phyloP scores from a whole-genome alignment of 2,329 filamentous ascomycete species.

The Pleoardoris graminearum region DNA sequence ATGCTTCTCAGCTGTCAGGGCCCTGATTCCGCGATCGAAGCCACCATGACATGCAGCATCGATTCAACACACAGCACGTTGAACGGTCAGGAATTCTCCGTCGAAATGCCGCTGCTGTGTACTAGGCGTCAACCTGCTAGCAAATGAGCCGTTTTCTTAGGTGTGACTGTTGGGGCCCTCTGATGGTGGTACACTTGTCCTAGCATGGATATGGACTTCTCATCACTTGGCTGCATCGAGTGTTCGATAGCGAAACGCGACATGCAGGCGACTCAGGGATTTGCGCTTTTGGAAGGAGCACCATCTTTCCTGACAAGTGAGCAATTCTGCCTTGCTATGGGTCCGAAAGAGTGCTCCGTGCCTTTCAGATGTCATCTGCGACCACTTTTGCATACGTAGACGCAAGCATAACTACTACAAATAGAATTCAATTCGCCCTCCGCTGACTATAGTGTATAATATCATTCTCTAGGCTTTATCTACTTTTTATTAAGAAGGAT shows the following conservation, averaged over 20 bases:
- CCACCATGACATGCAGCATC: slow-evolving; percentile 34
- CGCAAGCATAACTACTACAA: neutral
- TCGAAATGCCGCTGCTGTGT: slow-evolving; percentile 25
- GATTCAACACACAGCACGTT: slow-evolving; percentile 25
- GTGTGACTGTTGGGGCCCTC: slow-evolving; percentile 38
- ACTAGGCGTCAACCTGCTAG: slow-evolving; percentile 29
- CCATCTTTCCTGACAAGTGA: neutral
- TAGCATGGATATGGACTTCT: slow-evolving; percentile 9
- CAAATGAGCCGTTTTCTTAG: slow-evolving; percentile 22
- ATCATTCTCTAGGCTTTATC: too few relatives aligned
- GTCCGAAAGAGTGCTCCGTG: neutral
- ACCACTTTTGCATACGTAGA: neutral
- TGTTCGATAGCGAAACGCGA: neutral
- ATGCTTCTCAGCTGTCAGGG: neutral
- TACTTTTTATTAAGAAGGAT: too few relatives aligned
- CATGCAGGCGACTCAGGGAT: slow-evolving; percentile 3
- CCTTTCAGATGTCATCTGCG: neutral
- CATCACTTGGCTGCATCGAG: neutral
- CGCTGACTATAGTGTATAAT: too few relatives aligned
- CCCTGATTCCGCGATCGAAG: slow-evolving; percentile 24
- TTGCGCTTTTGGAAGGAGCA: neutral
- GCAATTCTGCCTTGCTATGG: slow-evolving; percentile 4
- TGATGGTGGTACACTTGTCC: slow-evolving; percentile 28
- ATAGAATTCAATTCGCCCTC: too few relatives aligned
- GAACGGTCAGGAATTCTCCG: slow-evolving; percentile 23